Base-by-base conservation (phyloP, 495 filamentous ascomycete genomes). In the Articulospora tetracladia region DNA sequence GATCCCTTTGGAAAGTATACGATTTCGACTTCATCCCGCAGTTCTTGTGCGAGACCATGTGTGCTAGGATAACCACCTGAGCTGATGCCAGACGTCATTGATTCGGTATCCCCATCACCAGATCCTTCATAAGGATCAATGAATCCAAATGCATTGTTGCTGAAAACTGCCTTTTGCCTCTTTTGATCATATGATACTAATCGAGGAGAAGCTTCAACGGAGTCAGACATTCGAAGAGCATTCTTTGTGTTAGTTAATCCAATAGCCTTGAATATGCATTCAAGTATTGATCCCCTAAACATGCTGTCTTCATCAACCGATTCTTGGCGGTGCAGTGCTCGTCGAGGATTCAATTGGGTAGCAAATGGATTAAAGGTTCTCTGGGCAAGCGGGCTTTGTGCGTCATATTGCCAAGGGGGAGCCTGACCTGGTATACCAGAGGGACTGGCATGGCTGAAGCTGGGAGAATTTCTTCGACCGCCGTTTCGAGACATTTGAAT, bases 1-100 rank as follows among this genome's bases (percentile, higher is more conserved):
- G 94, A 92, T 3, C 89, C 92, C 68, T 98, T 88, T 0, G 91
- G 92, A 64, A 98, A 98, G 75, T 88, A 97, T 3, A 98, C 95
- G 62, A 98, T 96, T 68, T 98, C 94, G n/a, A 98, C 82, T 46
- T 98, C 94, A 65, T 94, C 86, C 49, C 86, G 84, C 68, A 97
- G 79, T 44, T 98, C 94, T 69, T 68, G 81, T 60, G 69, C 92
- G 61, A 79, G 84, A 76, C 70, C 72, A 66, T 82, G 76, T 0
- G 71, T 72, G 53, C 74, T 82, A 11, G 75, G 70, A 15, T 68
- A 69, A 10, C 69, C 68, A 10, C 69, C 70, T 24, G 66, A 55
- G 8, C 82, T 78, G 4, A 81, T 66, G 2, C 78, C 80, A 15
- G 86, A 86, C 51, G 87, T 83, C 68, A 92, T 78, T 0, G 94